Evolutionary conservation across 179 eudicot species (phyloP), one percentile per base, ranked within the genome.

Genomic region (Silene vulgaris): DNA sequence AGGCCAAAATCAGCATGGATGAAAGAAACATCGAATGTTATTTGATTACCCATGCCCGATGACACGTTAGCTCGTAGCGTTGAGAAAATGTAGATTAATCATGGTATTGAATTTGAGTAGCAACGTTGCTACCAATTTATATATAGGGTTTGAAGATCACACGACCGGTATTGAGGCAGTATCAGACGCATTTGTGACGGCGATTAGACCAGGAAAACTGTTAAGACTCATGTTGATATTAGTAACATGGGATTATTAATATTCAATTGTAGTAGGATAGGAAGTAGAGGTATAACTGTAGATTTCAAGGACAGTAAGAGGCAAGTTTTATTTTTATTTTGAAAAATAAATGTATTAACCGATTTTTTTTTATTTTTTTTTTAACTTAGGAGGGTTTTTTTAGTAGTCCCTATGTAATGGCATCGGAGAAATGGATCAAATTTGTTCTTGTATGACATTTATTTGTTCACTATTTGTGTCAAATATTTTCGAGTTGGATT

Each of bases 51-150:
- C 11, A 45, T 8, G 8, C 52, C 14, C 28, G 29, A 16, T 19
- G 30, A 61, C 50, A 28, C 52, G 5, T 65, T 70, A 70, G 37
- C 60, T 48, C 65, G 23, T 69, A 80, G 77, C 20, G 60, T 8
- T 59, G 45, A 57, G 80, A 64, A 28, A 23, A 64, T 80, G 83
- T 80, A 76, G 65, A 60, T 72, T 26, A 32, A 66, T 73, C 61
- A 52, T 66, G 64, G 29, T 20, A 61, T 61, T 21, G 11, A 61
- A 61, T 61, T 61, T 61, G 21, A 12, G 30, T 61, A 2, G 67
- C 5, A 5, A 28, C 26, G 26, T 23, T 23, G 26, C 29, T 4
- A 60, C 11, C 8, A 26, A 62, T 62, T 62, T 62, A 62, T 8
- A 62, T 8, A 2, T 26, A 64, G 30, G 37, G n/a, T 28, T 28